A percentile compares a stretch with the other conserved stretches of the same genome.
phyloP scores from a whole-genome alignment of 75 land plant species.

The Cryptomeria japonica region DNA sequence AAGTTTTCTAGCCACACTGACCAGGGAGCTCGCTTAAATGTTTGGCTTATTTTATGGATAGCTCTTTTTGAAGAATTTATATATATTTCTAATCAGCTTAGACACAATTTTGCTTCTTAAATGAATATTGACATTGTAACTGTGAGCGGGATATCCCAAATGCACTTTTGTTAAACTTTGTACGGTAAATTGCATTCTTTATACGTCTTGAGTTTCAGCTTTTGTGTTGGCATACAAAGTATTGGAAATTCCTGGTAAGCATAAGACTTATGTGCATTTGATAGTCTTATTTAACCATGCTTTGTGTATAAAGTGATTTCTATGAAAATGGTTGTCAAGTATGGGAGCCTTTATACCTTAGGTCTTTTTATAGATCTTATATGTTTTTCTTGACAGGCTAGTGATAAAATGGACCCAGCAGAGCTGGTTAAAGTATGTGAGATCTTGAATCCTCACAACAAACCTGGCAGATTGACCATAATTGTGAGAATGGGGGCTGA shows the following conservation, averaged over 20 bases:
- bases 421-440: slow-evolving; percentile 68
- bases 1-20: background rate
- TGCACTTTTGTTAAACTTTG: background rate
- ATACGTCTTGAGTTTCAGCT: background rate
- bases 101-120: background rate
- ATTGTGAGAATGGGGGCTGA: slow-evolving; percentile 75
- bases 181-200: background rate
- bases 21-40: background rate
- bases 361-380: background rate
- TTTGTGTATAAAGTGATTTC: background rate
- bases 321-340: background rate
- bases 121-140: background rate
- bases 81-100: background rate
- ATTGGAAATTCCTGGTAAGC: background rate
- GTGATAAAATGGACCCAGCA: slow-evolving; percentile 71
- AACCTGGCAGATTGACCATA: slow-evolving; percentile 66
- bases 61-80: background rate
- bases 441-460: slow-evolving; percentile 66
- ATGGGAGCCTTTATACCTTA: background rate
- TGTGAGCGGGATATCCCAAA: background rate
- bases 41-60: background rate
- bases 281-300: background rate
- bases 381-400: slow-evolving; percentile 33
- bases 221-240: background rate
- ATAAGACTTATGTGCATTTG: background rate